Conservation (phyloP, 306 rosid species). For the Prunus fruticosa region DNA sequence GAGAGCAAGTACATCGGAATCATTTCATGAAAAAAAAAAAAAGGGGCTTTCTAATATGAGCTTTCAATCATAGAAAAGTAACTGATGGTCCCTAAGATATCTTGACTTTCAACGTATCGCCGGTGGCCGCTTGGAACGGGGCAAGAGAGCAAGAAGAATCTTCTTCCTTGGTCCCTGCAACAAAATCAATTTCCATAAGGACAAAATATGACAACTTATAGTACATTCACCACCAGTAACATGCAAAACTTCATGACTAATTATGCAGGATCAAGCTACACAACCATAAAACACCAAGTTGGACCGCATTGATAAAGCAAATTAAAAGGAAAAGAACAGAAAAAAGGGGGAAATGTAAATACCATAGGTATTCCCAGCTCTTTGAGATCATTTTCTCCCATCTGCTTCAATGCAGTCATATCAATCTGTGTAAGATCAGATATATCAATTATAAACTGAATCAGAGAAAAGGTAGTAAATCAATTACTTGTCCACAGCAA, state of each 20-base stretch:
- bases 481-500: neutral
- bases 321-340: neutral
- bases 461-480: neutral
- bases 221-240: neutral
- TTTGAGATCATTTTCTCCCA: slow-evolving; percentile 94
- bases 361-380: slow-evolving; percentile 99
- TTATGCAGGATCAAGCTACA: neutral
- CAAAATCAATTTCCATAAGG: slow-evolving; percentile 32
- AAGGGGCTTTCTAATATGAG: slow-evolving; percentile 5
- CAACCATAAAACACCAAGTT: neutral
- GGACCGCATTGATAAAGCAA: neutral
- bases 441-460: slow-evolving; percentile 7
- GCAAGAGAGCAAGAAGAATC: slow-evolving; percentile 68
- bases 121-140: slow-evolving; percentile 60
- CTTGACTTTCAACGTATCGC: slow-evolving; percentile 33
- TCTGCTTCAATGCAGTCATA: slow-evolving; percentile 88
- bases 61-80: slow-evolving; percentile 19
- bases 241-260: neutral
- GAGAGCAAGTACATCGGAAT: slow-evolving; percentile 25
- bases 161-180: slow-evolving; percentile 97
- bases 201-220: slow-evolving; percentile 1
- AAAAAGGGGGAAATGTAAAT: slow-evolving; percentile 19
- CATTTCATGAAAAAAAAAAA: neutral
- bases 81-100: slow-evolving; percentile 17
- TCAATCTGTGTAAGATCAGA: slow-evolving; percentile 59